Base-by-base conservation (phyloP, 1,284 basidiomycete genomes). In the Ceratobasidium sp. region DNA sequence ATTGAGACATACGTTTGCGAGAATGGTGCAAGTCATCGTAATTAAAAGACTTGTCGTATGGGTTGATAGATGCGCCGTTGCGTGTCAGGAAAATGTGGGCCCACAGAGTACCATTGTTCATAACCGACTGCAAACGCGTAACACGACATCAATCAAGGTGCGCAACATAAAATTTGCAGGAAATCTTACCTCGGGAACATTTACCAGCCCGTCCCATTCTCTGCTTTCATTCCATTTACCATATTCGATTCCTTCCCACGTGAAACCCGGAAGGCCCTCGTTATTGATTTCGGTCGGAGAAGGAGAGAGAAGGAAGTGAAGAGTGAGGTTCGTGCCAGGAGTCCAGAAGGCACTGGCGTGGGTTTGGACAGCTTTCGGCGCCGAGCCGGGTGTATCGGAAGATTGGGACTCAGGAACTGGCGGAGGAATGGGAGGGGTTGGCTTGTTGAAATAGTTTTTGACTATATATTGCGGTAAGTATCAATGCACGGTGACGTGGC, bases 191-290 rank as follows among this genome's bases (percentile, higher is more conserved):
- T 87, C 82, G 0, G 96, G 96, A 48, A 98, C 86, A 27, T 89
- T 85, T 56, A 97, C 84, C 66, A 91, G 84, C 71, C 91, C 88
- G 65, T 93, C 87, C 74, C 87, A 88, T 6, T 86, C 86, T 63
- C 92, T 85, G 41, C 87, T 82, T 71, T 95, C 92, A 53, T 87
- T 88, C 88, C 90, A 96, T 79, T 95, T 88, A 47, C 94, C 94
- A 79, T 91, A 96, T 0, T 90, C 92, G 64, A 98, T 88, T 78
- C 93, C 92, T 54, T 91, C 85, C 94, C 95, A 98, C 17, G 89
- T 86, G 71, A 93, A 90, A 75, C 86, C 86, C 6, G 93, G 92
- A 33, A 94, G 82, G 45, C 82, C 82, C 66, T 84, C 86, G 79
- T 81, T 83, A 50, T 88, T 85, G 83, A 93, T 90, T 7, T 89